phyloP scores from a whole-genome alignment of 2,329 filamentous ascomycete genomes.

The Coniochaeta ligniaria region DNA sequence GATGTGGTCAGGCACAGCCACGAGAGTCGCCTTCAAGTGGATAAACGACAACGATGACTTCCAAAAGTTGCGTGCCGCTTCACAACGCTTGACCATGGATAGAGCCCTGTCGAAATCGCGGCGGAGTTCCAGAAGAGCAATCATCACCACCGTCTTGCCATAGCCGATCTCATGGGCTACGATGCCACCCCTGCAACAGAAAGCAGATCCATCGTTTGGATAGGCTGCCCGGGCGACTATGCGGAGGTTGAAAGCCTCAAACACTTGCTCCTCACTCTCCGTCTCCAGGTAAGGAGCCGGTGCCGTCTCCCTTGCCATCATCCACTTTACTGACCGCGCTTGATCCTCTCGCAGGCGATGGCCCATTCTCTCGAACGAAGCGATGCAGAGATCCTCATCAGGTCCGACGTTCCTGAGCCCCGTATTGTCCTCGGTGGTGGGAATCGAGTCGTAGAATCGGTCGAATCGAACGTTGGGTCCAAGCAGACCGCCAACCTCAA shows the following conservation, averaged over 20 bases:
- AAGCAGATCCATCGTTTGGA: conserved; percentile 11
- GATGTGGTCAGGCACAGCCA: conserved; percentile 32
- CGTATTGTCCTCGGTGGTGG: background rate
- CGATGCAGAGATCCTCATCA: background rate
- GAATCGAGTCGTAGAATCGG: background rate
- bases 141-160: conserved; percentile 34
- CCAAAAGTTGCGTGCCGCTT: background rate
- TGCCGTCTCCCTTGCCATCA: conserved; percentile 17
- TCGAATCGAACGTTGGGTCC: background rate
- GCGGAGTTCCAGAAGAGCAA: conserved; percentile 27
- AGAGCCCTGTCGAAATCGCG: conserved; percentile 10
- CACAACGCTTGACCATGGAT: conserved; percentile 11
- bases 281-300: conserved; percentile 22
- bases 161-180: conserved; percentile 36
- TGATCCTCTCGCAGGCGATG: conserved; percentile 12
- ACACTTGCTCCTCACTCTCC: conserved; percentile 30
- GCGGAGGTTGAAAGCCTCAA: conserved; percentile 23
- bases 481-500: background rate
- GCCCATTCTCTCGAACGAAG: background rate
- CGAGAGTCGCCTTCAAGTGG: conserved; percentile 27
- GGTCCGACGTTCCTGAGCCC: background rate
- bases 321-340: conserved; percentile 21
- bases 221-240: conserved; percentile 21
- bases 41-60: conserved; percentile 7
- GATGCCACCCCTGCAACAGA: conserved; percentile 26